phyloP scores from a whole-genome alignment of 345 rosid species.

The Salix caprea region DNA sequence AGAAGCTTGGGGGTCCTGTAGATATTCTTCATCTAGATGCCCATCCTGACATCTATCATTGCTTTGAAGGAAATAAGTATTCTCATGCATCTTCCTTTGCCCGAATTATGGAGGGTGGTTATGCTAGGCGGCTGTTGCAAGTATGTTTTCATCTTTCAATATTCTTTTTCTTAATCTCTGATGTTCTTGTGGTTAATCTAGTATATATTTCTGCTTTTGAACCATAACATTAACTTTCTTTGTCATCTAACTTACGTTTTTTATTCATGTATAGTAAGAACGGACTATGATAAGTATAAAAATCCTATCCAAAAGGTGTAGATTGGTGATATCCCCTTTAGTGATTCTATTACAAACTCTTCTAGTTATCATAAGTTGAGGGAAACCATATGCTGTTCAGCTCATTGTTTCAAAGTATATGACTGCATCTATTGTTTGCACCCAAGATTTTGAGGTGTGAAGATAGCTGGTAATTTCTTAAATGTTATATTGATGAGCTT shows the following conservation, averaged over 20 bases:
- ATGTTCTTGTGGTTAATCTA: not conserved
- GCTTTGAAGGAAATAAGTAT: slow-evolving; percentile 84
- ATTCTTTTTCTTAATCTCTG: not conserved
- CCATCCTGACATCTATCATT: slow-evolving; percentile 91
- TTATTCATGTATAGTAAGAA: not conserved
- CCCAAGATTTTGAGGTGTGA: not conserved
- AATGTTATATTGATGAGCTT: not conserved
- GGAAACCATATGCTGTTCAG: not conserved
- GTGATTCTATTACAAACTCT: not conserved
- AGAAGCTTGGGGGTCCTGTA: slow-evolving; percentile 94
- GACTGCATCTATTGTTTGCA: not conserved
- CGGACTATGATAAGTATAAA: not conserved
- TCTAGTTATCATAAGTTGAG: not conserved
- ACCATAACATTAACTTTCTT: not conserved
- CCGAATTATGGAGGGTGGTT: slow-evolving; percentile 97
- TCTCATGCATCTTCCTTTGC: slow-evolving; percentile 99
- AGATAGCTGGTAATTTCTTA: slow-evolving; percentile 1
- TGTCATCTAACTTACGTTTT: not conserved
- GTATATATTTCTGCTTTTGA: not conserved
- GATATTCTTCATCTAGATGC: slow-evolving; percentile 98
- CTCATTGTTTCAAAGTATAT: not conserved
- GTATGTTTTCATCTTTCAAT: slow-evolving; percentile 30
- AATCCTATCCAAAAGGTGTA: not conserved
- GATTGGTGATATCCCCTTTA: not conserved
- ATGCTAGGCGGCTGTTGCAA: slow-evolving; percentile 87